A percentile compares a stretch with the other conserved stretches of the same genome.
These are phyloP conservation scores for Chalciporus piperatoides DNA, from an alignment of 1,284 basidiomycete genomes.

Conservation along the genomic window DNA sequence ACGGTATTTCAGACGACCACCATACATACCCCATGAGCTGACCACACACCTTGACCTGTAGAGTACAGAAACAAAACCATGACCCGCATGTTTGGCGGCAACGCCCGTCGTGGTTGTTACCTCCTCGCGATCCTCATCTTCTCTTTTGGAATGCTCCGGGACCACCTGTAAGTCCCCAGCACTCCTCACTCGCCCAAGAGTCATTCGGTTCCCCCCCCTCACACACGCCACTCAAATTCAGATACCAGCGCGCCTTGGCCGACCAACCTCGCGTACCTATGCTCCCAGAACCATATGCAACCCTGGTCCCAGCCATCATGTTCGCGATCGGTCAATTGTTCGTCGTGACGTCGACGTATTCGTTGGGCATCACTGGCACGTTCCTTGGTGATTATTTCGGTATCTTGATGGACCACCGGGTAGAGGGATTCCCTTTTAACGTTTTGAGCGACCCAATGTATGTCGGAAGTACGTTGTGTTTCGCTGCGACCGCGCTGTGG, in stretches of 20 bases:
- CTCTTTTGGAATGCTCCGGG: slow-evolving; percentile 79
- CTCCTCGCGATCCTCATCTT: slow-evolving; percentile 91
- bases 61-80: slow-evolving; percentile 88
- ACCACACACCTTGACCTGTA: slow-evolving; percentile 37
- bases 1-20: slow-evolving; percentile 52
- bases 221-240: slow-evolving; percentile 27
- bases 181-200: neutral
- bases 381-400: slow-evolving; percentile 98
- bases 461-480: slow-evolving; percentile 86
- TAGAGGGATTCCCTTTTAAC: slow-evolving; percentile 94
- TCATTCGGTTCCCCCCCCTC: neutral
- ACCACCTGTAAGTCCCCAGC: slow-evolving; percentile 63
- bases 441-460: slow-evolving; percentile 95
- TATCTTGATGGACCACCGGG: slow-evolving; percentile 90
- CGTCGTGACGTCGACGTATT: slow-evolving; percentile 88
- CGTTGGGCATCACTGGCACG: slow-evolving; percentile 89
- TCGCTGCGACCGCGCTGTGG: slow-evolving; percentile 82
- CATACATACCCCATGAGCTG: neutral
- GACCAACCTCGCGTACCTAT: slow-evolving; percentile 65
- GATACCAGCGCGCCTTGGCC: slow-evolving; percentile 68
- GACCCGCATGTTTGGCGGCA: slow-evolving; percentile 76
- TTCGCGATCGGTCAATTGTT: slow-evolving; percentile 76
- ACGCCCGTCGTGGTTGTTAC: slow-evolving; percentile 79
- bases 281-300: slow-evolving; percentile 57
- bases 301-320: slow-evolving; percentile 59